Evolutionary conservation across 2,329 filamentous ascomycete species (phyloP).

Genomic region (Trichoderma arundinaceum): DNA sequence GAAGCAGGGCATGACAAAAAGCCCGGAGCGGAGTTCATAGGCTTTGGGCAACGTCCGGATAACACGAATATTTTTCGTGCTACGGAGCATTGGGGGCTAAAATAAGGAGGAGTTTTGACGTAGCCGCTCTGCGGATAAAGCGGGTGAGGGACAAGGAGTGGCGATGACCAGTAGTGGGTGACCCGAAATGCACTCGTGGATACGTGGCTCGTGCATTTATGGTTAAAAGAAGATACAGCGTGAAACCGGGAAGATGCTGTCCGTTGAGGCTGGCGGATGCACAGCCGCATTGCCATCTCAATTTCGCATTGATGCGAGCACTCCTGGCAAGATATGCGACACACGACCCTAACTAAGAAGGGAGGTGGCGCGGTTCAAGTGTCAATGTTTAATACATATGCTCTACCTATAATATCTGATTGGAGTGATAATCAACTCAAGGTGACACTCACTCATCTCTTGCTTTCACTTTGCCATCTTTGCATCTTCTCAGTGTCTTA

Average conservation of each 20-base stretch:
- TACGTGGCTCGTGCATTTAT: constrained; percentile 6
- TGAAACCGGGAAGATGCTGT: constrained; percentile 7
- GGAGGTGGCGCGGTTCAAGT: neutral
- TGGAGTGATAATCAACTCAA: neutral
- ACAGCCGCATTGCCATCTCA: constrained; percentile 6
- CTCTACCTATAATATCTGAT: neutral
- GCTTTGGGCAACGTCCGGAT: neutral
- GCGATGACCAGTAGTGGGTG: neutral
- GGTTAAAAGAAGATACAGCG: neutral
- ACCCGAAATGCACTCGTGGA: neutral
- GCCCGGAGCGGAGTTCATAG: neutral
- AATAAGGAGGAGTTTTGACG: neutral
- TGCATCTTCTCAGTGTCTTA: constrained; percentile 33
- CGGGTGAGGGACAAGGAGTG: neutral
- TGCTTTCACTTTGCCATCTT: constrained; percentile 32
- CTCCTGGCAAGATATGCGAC: neutral
- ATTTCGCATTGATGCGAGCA: neutral
- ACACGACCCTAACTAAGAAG: neutral
- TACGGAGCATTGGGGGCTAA: neutral
- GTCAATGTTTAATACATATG: neutral
- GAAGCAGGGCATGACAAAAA: constrained; percentile 13
- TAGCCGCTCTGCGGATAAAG: neutral
- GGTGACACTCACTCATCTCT: constrained; percentile 15
- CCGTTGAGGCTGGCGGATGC: constrained; percentile 19
- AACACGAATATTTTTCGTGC: neutral